These are phyloP conservation scores for Lyophyllum semitale DNA, from an alignment of 768 basidiomycete genomes.

Conservation along the genomic window DNA sequence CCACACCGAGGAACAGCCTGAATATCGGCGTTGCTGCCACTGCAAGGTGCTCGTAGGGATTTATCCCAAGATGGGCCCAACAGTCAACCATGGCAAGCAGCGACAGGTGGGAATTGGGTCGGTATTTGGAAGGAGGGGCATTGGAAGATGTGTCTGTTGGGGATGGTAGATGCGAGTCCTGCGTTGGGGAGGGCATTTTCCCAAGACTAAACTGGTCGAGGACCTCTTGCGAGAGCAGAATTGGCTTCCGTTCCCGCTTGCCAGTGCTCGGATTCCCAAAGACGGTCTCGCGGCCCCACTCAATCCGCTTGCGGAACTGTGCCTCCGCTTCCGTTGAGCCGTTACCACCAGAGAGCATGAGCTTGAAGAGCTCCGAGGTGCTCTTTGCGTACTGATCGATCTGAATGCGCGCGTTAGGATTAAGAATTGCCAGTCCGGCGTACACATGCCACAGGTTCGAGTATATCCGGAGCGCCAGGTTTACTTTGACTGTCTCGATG, in stretches of 20 bases:
- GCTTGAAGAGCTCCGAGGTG: constrained; percentile 88
- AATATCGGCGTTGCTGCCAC: constrained; percentile 97
- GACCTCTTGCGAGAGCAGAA: constrained; percentile 81
- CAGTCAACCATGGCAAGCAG: constrained; percentile 98
- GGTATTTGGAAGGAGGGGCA: constrained; percentile 41
- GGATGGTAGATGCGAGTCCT: constrained; percentile 9
- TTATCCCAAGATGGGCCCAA: constrained; percentile 86
- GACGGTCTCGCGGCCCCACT: constrained; percentile 72
- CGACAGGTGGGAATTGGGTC: constrained; percentile 88
- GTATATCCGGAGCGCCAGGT: constrained; percentile 95
- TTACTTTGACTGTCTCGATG: constrained; percentile 97
- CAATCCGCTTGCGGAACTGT: constrained; percentile 69
- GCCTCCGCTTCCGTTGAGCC: constrained; percentile 37
- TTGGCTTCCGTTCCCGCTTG: constrained; percentile 49
- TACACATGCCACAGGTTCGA: constrained; percentile 99
- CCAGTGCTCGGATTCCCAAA: constrained; percentile 53
- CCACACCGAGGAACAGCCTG: constrained; percentile 94
- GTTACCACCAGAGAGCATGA: constrained; percentile 75
- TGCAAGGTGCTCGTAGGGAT: constrained; percentile 88
- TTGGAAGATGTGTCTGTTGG: constrained; percentile 51
- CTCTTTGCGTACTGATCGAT: constrained; percentile 90
- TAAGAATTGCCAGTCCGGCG: constrained; percentile 96
- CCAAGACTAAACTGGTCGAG: constrained; percentile 91
- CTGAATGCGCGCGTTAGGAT: constrained; percentile 84
- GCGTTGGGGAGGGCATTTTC: constrained; percentile 23